These are phyloP conservation scores for Entomortierella parvispora DNA, from an alignment of 192 early-diverging fungal species.

Conservation along the genomic window DNA sequence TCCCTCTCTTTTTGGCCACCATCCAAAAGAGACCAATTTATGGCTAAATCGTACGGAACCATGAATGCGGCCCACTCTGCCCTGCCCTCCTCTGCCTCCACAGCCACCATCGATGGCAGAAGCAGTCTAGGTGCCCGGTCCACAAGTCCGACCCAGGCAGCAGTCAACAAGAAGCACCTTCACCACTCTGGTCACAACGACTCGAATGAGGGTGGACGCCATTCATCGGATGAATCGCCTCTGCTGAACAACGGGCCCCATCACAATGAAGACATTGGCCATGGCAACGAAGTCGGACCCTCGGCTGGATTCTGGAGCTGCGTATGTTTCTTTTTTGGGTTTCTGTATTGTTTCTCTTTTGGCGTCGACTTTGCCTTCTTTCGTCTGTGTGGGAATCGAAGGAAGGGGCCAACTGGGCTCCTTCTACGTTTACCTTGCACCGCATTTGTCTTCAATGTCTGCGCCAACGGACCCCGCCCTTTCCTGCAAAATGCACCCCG, in stretches of 20 bases:
- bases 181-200: background rate
- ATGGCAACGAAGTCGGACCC: constrained; percentile 45
- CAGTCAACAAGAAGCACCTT: background rate
- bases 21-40: constrained; percentile 16
- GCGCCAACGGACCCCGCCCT: too few species aligned
- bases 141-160: background rate
- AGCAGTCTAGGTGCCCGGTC: background rate
- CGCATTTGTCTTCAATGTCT: too few species aligned
- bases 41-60: constrained; percentile 40
- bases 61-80: constrained; percentile 22
- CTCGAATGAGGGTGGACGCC: background rate
- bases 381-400: too few species aligned
- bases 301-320: constrained; percentile 51
- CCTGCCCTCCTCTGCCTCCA: constrained; percentile 16
- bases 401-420: too few species aligned
- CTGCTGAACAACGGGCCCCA: constrained; percentile 42
- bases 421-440: too few species aligned
- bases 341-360: background rate
- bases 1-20: background rate
- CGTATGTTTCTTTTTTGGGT: constrained; percentile 22
- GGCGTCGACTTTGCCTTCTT: background rate
- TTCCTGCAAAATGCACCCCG: too few species aligned
- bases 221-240: constrained; percentile 41
- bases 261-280: constrained; percentile 35
- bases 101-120: background rate